Evolutionary conservation across 1,139 yeast species (phyloP).

Genomic region (Geotrichum bryndzae): DNA sequence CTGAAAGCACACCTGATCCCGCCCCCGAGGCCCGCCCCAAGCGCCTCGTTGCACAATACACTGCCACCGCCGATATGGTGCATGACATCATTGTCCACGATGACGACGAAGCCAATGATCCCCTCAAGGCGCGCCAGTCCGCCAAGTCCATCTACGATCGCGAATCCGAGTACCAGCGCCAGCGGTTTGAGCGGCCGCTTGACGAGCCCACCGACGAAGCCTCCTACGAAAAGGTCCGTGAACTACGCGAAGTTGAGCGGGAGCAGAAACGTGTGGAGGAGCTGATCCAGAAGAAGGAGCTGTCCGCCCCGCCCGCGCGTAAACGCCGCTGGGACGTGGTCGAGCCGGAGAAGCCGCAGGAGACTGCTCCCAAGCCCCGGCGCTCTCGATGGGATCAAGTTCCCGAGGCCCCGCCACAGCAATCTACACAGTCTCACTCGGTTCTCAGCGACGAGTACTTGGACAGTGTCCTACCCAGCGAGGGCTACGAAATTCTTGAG

Average conservation of each 20-base stretch:
- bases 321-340: conserved; percentile 19
- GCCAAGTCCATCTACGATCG: conserved; percentile 34
- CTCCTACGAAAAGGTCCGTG: conserved; percentile 29
- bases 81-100: conserved; percentile 35
- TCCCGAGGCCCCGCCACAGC: conserved; percentile 17
- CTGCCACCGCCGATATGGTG: conserved; percentile 30
- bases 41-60: conserved; percentile 31
- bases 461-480: conserved; percentile 47
- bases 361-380: conserved; percentile 18
- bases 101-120: conserved; percentile 31
- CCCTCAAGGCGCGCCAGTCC: conserved; percentile 32
- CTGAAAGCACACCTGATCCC: conserved; percentile 3
- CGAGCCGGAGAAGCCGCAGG: conserved; percentile 15
- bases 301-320: conserved; percentile 19
- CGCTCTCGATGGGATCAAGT: conserved; percentile 24
- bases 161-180: conserved; percentile 42
- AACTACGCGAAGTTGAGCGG: conserved; percentile 31
- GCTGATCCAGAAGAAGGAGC: conserved; percentile 26
- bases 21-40: conserved; percentile 10
- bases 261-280: conserved; percentile 32
- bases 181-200: conserved; percentile 37
- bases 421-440: conserved; percentile 40
- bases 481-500: conserved; percentile 45
- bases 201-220: conserved; percentile 26
- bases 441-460: conserved; percentile 47